Evolutionary conservation across 2,329 filamentous ascomycete genomes (phyloP).

Genomic region (Cordyceps cateniannulata): DNA sequence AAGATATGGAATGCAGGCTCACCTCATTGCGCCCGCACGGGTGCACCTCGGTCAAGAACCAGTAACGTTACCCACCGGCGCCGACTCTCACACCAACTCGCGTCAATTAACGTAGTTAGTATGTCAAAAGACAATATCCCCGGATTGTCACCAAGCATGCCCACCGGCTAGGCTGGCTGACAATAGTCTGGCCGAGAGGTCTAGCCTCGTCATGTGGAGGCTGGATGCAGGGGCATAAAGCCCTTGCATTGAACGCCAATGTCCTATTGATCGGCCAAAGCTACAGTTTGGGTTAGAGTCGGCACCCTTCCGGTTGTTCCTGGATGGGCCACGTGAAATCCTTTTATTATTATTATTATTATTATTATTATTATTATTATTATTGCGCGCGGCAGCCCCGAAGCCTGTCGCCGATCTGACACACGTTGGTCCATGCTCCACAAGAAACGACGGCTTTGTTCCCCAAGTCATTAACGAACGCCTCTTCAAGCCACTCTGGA

Average conservation of each 20-base stretch:
- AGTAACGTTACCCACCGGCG: background rate
- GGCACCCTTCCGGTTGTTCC: background rate
- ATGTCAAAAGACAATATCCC: background rate
- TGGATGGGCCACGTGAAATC: background rate
- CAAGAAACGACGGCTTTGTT: background rate
- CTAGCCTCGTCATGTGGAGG: background rate
- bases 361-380: too few species aligned
- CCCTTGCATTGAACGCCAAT: background rate
- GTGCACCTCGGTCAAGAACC: background rate
- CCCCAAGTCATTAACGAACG: background rate
- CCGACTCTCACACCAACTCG: background rate
- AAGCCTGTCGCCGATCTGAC: background rate
- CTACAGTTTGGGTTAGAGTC: background rate
- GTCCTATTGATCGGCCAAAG: slow-evolving; percentile 3
- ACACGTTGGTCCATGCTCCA: too few species aligned
- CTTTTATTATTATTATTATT: too few species aligned
- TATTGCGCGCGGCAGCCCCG: too few species aligned
- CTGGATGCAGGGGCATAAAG: background rate
- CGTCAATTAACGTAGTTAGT: too few species aligned
- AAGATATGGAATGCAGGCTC: too few species aligned
- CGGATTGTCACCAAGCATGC: background rate
- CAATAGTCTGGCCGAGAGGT: too few species aligned
- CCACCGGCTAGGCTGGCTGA: too few species aligned
- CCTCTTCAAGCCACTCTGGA: background rate
- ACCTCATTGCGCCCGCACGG: background rate